phyloP scores from a whole-genome alignment of 192 early-diverging fungal species.

The Backusella circina region DNA sequence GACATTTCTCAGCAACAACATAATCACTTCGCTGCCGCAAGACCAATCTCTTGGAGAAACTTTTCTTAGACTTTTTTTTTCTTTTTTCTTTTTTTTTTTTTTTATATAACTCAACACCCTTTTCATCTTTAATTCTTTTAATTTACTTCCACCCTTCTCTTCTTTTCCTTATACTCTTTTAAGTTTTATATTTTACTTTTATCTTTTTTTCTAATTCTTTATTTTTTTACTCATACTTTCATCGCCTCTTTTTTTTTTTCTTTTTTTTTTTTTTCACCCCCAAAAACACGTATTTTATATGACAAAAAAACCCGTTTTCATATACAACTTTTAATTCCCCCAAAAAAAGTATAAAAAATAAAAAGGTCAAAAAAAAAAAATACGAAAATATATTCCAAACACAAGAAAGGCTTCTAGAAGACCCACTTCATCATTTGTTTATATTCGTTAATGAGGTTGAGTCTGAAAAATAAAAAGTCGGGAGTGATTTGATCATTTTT shows the following conservation, averaged over 20 bases:
- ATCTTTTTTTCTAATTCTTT: neutral
- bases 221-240: too few species aligned
- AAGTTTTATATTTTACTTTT: neutral
- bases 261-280: neutral
- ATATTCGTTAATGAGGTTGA: neutral
- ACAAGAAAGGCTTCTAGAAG: neutral
- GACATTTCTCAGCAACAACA: neutral
- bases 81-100: neutral
- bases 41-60: slow-evolving; percentile 13
- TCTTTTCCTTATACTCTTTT: neutral
- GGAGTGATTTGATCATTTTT: neutral
- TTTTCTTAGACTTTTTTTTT: neutral
- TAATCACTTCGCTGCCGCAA: neutral
- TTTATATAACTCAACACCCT: too few species aligned
- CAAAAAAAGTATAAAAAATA: neutral
- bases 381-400: neutral
- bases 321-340: neutral
- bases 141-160: too few species aligned
- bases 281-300: neutral
- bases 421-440: neutral
- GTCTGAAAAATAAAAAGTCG: neutral
- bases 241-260: neutral
- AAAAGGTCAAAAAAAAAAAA: neutral
- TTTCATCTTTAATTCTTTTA: too few species aligned
- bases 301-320: neutral